Evolutionary conservation across 2,329 filamentous ascomycete genomes (phyloP).

Genomic region (Magnaporthiopsis incrustans): DNA sequence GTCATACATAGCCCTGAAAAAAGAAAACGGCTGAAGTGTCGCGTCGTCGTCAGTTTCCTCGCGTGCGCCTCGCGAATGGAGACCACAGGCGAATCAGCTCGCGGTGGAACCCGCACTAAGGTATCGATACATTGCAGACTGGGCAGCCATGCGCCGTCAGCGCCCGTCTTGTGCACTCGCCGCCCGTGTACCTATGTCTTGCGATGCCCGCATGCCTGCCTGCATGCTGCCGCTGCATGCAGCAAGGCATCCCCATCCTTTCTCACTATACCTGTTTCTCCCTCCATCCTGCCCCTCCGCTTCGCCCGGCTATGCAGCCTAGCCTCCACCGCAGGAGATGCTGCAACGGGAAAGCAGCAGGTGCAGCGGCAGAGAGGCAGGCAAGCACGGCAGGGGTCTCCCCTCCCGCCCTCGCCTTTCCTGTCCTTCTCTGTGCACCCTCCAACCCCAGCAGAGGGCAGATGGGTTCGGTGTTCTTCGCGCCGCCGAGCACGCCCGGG

Average conservation of each 20-base stretch:
- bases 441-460: not conserved
- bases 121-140: constrained; percentile 18
- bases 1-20: not conserved
- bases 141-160: constrained; percentile 23
- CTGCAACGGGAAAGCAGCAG: not conserved
- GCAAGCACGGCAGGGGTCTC: not conserved
- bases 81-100: not conserved
- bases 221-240: not conserved
- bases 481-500: too few relatives aligned
- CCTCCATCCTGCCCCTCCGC: not conserved
- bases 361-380: not conserved
- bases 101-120: not conserved
- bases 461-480: not conserved
- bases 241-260: not conserved
- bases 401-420: not conserved
- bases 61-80: not conserved
- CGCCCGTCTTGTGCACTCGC: not conserved
- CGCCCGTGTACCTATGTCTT: not conserved
- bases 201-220: not conserved
- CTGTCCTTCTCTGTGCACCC: not conserved
- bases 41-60: not conserved
- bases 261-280: not conserved
- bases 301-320: not conserved
- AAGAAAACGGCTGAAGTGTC: not conserved
- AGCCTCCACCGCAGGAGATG: not conserved